Conservation (phyloP, 371 early-diverging fungal genomes). For the Entomophthora muscae region DNA sequence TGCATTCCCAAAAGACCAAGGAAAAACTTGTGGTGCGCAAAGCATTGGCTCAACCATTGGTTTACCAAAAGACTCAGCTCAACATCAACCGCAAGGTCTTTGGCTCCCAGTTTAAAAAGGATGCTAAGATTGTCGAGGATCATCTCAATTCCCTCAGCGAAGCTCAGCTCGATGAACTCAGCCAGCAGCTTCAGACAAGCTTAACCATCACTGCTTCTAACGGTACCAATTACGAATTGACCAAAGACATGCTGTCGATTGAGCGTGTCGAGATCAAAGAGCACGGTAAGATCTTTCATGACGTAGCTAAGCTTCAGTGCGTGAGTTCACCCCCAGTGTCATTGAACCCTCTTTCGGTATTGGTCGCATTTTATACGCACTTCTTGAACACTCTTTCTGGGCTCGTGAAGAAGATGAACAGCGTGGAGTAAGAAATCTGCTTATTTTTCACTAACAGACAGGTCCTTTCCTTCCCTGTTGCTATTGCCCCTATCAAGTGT, state of each 20-base stretch:
- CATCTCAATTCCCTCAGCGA: slow-evolving; percentile 43
- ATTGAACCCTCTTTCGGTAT: slow-evolving; percentile 99
- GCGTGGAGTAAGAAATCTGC: slow-evolving; percentile 25
- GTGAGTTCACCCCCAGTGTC: slow-evolving; percentile 96
- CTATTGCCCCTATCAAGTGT: slow-evolving; percentile 90
- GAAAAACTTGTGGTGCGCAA: slow-evolving; percentile 89
- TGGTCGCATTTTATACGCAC: slow-evolving; percentile 95
- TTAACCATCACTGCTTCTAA: slow-evolving; percentile 19
- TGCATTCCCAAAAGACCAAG: slow-evolving; percentile 80
- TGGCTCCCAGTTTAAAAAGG: slow-evolving; percentile 83
- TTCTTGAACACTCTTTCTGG: slow-evolving; percentile 95
- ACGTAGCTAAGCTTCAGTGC: slow-evolving; percentile 28
- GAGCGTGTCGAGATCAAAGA: slow-evolving; percentile 58
- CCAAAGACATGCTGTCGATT: slow-evolving; percentile 49
- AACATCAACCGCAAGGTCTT: slow-evolving; percentile 87
- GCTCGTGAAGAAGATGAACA: slow-evolving; percentile 80
- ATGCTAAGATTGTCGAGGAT: slow-evolving; percentile 76
- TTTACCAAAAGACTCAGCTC: slow-evolving; percentile 55
- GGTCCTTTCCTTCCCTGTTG: slow-evolving; percentile 80
- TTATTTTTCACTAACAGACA: slow-evolving; percentile 9
- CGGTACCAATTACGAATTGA: slow-evolving; percentile 50
- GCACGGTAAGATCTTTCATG: slow-evolving; percentile 30
- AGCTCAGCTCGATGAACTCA: slow-evolving; percentile 33
- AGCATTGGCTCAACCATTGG: slow-evolving; percentile 64
- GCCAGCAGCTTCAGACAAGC: slow-evolving; percentile 21